Conservation (phyloP, 2,329 filamentous ascomycete genomes). For the Xylaria sp. region DNA sequence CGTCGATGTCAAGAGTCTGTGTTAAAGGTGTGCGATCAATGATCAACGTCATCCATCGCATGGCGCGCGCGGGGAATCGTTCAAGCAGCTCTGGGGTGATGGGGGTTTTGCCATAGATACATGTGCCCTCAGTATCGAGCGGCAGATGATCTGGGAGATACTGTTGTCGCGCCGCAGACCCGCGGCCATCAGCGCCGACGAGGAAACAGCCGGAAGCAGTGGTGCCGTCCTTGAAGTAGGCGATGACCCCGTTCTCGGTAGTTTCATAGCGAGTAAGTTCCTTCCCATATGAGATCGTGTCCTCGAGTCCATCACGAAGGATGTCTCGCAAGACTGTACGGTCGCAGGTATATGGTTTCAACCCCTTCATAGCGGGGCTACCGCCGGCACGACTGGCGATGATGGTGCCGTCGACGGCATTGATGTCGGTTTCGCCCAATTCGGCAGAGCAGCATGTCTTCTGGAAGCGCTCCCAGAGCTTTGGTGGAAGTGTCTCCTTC, state of each 20-base stretch:
- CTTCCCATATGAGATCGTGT: constrained; percentile 19
- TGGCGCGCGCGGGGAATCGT: constrained; percentile 28
- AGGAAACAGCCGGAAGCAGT: constrained; percentile 49
- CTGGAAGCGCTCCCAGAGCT: constrained; percentile 40
- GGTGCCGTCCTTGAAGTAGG: constrained; percentile 51
- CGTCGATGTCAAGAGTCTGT: constrained; percentile 16
- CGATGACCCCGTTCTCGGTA: constrained; percentile 40
- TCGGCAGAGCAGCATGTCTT: constrained; percentile 31
- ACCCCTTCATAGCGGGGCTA: constrained; percentile 15
- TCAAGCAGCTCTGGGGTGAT: constrained; percentile 45
- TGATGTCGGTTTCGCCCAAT: constrained; percentile 30
- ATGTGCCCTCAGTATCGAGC: constrained; percentile 53
- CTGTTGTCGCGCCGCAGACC: constrained; percentile 53
- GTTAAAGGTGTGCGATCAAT: constrained; percentile 27
- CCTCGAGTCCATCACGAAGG: constrained; percentile 46
- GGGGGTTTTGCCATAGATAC: constrained; percentile 56
- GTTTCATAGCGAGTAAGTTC: constrained; percentile 17
- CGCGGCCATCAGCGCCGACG: constrained; percentile 55
- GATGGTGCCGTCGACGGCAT: constrained; percentile 8
- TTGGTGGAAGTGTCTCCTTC: constrained; percentile 26
- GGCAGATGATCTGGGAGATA: constrained; percentile 50
- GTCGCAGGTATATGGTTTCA: constrained; percentile 48
- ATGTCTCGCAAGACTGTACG: constrained; percentile 51
- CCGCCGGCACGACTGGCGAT: constrained; percentile 21
- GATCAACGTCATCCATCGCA: constrained; percentile 20